These are phyloP conservation scores for Wickerhamomyces xylosicus DNA, from an alignment of 805 yeast genomes.

Conservation along the genomic window DNA sequence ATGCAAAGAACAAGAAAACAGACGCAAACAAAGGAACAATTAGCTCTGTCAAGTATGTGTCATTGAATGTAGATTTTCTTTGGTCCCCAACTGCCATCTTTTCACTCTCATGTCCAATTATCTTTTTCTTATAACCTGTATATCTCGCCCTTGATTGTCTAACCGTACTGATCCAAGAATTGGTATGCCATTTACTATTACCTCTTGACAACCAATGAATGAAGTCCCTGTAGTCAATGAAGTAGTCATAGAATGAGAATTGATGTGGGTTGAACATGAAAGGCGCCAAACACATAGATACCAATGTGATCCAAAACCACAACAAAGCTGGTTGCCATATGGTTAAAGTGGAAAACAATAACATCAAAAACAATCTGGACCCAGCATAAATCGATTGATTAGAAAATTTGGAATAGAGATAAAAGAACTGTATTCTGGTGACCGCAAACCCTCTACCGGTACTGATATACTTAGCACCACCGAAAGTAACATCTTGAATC, in stretches of 20 bases:
- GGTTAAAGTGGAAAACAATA: constrained; percentile 66
- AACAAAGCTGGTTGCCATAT: constrained; percentile 73
- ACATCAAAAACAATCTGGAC: constrained; percentile 51
- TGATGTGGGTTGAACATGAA: constrained; percentile 73
- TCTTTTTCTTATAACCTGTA: constrained; percentile 81
- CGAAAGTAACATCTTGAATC: constrained; percentile 67
- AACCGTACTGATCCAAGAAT: constrained; percentile 74
- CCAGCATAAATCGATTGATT: constrained; percentile 73
- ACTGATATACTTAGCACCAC: constrained; percentile 86
- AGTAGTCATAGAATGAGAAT: constrained; percentile 57
- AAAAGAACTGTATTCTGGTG: constrained; percentile 61
- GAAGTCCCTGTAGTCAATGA: constrained; percentile 53
- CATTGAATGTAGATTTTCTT: constrained; percentile 68
- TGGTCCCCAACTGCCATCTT: constrained; percentile 41
- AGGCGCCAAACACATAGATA: constrained; percentile 61
- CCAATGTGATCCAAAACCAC: constrained; percentile 66
- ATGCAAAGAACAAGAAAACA: constrained; percentile 60
- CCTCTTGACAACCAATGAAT: constrained; percentile 79
- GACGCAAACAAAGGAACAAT: constrained; percentile 64
- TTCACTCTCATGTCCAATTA: constrained; percentile 58
- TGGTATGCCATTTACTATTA: constrained; percentile 49
- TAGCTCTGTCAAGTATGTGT: constrained; percentile 73
- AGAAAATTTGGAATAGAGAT: constrained; percentile 69
- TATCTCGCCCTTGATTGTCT: constrained; percentile 76
- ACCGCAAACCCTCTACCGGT: constrained; percentile 95